Conservation (phyloP, 164 flowering plant species). For the Vitis labrusca region DNA sequence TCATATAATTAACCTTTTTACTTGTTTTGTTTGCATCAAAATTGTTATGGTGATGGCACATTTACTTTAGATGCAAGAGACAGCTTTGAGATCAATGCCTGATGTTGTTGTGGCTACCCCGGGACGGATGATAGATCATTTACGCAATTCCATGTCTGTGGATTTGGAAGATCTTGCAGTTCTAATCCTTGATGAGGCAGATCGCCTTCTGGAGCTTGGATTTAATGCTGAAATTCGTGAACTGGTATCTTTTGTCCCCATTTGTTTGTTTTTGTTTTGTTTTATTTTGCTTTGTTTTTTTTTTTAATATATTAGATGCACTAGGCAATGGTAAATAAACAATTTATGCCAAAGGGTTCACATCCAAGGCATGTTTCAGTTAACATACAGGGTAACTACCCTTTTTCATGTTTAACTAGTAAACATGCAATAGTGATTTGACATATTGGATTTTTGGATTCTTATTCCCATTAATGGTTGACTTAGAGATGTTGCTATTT, state of each 20-base stretch:
- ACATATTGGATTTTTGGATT: too few relatives aligned
- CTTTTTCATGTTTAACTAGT: too few relatives aligned
- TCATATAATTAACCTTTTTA: neutral
- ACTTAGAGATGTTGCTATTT: too few relatives aligned
- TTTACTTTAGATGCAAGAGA: slow-evolving; percentile 71
- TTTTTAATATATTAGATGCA: neutral
- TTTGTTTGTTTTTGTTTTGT: neutral
- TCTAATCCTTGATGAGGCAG: slow-evolving; percentile 97
- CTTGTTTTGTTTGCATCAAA: neutral
- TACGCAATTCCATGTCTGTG: slow-evolving; percentile 91
- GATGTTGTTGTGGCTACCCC: slow-evolving; percentile 99
- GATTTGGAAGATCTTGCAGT: slow-evolving; percentile 94
- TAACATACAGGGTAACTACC: too few relatives aligned
- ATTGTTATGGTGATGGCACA: neutral
- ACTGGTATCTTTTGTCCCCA: slow-evolving; percentile 48
- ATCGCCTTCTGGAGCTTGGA: slow-evolving; percentile 93
- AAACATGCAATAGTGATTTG: too few relatives aligned
- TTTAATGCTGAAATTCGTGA: slow-evolving; percentile 87
- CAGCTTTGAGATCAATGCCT: slow-evolving; percentile 83
- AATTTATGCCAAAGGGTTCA: too few relatives aligned
- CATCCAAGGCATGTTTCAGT: too few relatives aligned
- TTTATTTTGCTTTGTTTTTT: neutral
- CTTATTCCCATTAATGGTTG: too few relatives aligned
- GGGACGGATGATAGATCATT: slow-evolving; percentile 95
- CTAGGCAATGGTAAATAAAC: neutral